Evolutionary conservation across 2,329 filamentous ascomycete species (phyloP).

Genomic region (Geosmithia putterillii): DNA sequence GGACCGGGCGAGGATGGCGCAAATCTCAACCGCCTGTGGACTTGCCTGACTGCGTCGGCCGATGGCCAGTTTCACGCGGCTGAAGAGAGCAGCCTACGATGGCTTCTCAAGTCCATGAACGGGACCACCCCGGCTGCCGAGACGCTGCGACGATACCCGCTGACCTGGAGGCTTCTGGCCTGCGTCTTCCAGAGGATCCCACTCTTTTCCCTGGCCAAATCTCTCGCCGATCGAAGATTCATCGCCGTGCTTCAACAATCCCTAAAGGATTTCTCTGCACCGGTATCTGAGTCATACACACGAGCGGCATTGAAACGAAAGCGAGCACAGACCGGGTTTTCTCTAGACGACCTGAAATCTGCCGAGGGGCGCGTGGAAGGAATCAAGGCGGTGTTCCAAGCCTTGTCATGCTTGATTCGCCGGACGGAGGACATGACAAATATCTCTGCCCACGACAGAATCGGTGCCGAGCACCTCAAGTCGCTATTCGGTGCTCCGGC

Average conservation of each 20-base stretch:
- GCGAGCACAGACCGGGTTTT: slow-evolving; percentile 23
- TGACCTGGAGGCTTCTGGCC: slow-evolving; percentile 49
- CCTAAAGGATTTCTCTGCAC: slow-evolving; percentile 40
- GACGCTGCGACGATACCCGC: slow-evolving; percentile 39
- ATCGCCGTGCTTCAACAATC: slow-evolving; percentile 53
- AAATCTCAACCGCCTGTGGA: slow-evolving; percentile 37
- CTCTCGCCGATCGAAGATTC: slow-evolving; percentile 60
- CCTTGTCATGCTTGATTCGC: slow-evolving; percentile 31
- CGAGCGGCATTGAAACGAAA: slow-evolving; percentile 30
- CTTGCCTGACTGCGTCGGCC: slow-evolving; percentile 27
- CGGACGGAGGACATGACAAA: slow-evolving; percentile 24
- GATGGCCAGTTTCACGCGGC: slow-evolving; percentile 34
- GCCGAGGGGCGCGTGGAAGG: slow-evolving; percentile 29
- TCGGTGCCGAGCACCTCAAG: slow-evolving; percentile 46
- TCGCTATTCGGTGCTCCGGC: slow-evolving; percentile 41
- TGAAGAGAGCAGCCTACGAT: slow-evolving; percentile 46
- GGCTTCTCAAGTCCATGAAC: slow-evolving; percentile 51
- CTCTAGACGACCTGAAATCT: slow-evolving; percentile 25
- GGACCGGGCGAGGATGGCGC: slow-evolving; percentile 28
- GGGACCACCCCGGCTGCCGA: slow-evolving; percentile 32
- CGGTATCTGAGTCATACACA: background rate
- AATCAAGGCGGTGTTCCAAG: slow-evolving; percentile 32
- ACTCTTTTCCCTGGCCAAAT: slow-evolving; percentile 54
- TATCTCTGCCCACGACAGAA: slow-evolving; percentile 27
- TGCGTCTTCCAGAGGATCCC: slow-evolving; percentile 54